Conservation (phyloP, 768 basidiomycete genomes). For the Mrakia hoshinonis region DNA sequence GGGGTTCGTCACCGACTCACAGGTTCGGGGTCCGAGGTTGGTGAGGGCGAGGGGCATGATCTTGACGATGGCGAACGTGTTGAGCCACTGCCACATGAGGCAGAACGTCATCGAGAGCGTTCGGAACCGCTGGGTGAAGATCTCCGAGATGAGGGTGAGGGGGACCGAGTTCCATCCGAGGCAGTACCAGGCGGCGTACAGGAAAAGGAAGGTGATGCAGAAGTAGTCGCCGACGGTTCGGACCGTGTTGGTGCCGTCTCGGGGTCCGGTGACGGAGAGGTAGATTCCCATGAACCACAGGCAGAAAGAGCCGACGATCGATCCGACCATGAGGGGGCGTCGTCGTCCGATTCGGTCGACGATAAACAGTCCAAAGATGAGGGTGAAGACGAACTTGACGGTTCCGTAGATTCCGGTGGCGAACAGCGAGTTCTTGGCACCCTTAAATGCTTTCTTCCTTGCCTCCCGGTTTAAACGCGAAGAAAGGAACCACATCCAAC, state of each 20-base stretch:
- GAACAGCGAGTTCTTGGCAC: conserved; percentile 42
- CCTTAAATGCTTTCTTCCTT: too few relatives aligned
- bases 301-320: conserved; percentile 43
- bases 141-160: conserved; percentile 29
- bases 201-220: conserved; percentile 10
- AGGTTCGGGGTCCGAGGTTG: conserved; percentile 3
- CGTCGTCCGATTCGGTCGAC: conserved; percentile 47
- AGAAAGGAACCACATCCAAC: neutral
- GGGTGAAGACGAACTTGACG: conserved; percentile 41
- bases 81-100: conserved; percentile 24
- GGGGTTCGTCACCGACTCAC: too few relatives aligned
- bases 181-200: conserved; percentile 9
- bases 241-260: neutral
- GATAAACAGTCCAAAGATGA: conserved; percentile 45
- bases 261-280: conserved; percentile 2
- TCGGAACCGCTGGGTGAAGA: conserved; percentile 33
- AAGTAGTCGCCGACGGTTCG: conserved; percentile 7
- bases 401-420: conserved; percentile 50
- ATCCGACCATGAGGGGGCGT: conserved; percentile 44
- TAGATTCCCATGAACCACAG: conserved; percentile 46
- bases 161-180: conserved; percentile 24
- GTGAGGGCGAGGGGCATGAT: conserved; percentile 24
- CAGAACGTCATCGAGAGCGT: conserved; percentile 24
- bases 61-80: conserved; percentile 17
- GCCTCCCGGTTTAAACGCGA: too few relatives aligned